phyloP scores from a whole-genome alignment of 2,329 filamentous ascomycete species.

The Pezicula rhizophila region DNA sequence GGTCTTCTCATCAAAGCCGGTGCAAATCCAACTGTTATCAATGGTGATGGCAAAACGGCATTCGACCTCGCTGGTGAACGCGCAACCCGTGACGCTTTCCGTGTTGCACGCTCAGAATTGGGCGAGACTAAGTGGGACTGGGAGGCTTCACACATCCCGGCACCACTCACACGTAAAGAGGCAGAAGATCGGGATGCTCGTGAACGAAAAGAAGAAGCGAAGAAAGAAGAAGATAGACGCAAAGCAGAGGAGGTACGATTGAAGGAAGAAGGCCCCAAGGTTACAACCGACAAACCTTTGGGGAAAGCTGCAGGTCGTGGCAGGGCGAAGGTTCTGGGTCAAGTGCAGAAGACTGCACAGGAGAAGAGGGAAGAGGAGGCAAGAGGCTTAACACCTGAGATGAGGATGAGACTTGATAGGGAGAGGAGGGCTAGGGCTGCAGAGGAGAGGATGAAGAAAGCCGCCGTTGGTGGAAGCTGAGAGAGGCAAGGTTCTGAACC shows the following conservation, averaged over 20 bases:
- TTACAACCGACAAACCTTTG: slow-evolving; percentile 33
- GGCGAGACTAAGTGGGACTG: slow-evolving; percentile 75
- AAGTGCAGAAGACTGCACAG: slow-evolving; percentile 65
- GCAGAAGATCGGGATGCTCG: slow-evolving; percentile 62
- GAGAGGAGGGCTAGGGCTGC: slow-evolving; percentile 87
- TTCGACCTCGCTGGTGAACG: slow-evolving; percentile 87
- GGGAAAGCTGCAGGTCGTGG: slow-evolving; percentile 35
- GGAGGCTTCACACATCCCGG: slow-evolving; percentile 68
- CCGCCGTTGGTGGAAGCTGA: background rate
- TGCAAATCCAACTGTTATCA: slow-evolving; percentile 67
- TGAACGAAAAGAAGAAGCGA: slow-evolving; percentile 64
- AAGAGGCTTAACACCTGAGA: slow-evolving; percentile 80
- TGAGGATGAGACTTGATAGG: slow-evolving; percentile 75
- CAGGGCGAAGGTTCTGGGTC: slow-evolving; percentile 48
- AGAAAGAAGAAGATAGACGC: slow-evolving; percentile 64
- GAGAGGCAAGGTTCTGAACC: no score
- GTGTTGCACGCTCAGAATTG: slow-evolving; percentile 75
- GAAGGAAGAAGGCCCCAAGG: slow-evolving; percentile 57
- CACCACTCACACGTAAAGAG: slow-evolving; percentile 63
- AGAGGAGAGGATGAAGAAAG: slow-evolving; percentile 70
- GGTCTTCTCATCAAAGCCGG: slow-evolving; percentile 70
- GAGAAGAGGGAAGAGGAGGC: slow-evolving; percentile 79
- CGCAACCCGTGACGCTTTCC: slow-evolving; percentile 82
- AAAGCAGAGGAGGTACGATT: slow-evolving; percentile 70
- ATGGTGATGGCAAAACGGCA: slow-evolving; percentile 71